Percentiles rank a stretch among this genome's conserved stretches.
Evolutionary conservation across 176 grass and related monocot genomes (phyloP).

Genomic region (Musa acuminata): DNA sequence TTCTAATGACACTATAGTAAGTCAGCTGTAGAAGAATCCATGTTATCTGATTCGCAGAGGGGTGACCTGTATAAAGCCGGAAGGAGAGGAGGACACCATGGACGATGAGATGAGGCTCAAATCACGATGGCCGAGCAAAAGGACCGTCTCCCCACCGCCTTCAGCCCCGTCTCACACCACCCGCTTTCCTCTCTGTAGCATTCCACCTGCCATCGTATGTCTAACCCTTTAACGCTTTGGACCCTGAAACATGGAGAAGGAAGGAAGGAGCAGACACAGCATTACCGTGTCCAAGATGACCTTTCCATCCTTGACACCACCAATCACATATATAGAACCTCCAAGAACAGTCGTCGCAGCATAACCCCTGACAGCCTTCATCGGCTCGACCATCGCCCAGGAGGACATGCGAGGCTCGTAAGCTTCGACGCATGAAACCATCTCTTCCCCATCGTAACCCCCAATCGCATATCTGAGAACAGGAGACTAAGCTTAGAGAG

Average conservation of each 20-base stretch:
- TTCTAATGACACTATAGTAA: no score
- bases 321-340: slow-evolving; percentile 36
- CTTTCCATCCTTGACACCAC: slow-evolving; percentile 27
- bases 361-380: slow-evolving; percentile 52
- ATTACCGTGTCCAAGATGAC: slow-evolving; percentile 40
- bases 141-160: slow-evolving; percentile 39
- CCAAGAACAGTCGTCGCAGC: slow-evolving; percentile 37
- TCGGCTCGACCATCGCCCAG: slow-evolving; percentile 43
- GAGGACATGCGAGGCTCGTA: slow-evolving; percentile 48
- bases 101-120: slow-evolving; percentile 1
- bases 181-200: slow-evolving; percentile 46
- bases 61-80: no score
- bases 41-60: no score
- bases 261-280: background rate
- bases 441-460: slow-evolving; percentile 42
- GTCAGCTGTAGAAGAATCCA: no score
- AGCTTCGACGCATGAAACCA: slow-evolving; percentile 47
- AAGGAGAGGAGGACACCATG: no score
- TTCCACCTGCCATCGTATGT: slow-evolving; percentile 41
- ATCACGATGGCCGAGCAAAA: slow-evolving; percentile 46
- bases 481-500: background rate
- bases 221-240: no score
- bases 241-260: no score
- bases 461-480: slow-evolving; percentile 53
- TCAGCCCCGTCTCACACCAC: slow-evolving; percentile 32